Evolutionary conservation across 257 asterid genomes (phyloP), one percentile per base, ranked within the genome.

Genomic region (Nicotiana sylvestris): DNA sequence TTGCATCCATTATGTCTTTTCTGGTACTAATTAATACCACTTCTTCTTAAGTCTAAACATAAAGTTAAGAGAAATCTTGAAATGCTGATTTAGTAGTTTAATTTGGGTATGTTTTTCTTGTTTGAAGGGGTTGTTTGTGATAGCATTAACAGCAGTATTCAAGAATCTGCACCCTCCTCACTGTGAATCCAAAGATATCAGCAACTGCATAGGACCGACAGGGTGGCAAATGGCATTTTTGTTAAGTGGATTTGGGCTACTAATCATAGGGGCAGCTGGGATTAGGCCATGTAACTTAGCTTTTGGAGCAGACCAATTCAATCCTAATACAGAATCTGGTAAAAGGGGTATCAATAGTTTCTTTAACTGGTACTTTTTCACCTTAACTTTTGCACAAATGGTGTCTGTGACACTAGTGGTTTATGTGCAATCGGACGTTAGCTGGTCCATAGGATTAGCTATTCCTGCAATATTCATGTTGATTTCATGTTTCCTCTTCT

Each of bases 311-410:
- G 98, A 94, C 82, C 98, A 94, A 61, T 94, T 94, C 91, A 88
- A 94, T 57, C 98, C 96, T 21, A 86, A 88, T 0, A 85, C 92
- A 0, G 93, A 90, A 21, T 90, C 96, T 0, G 97, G 97, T 11
- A 90, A 87, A 46, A 81, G 92, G 84, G 97, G 97, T 0, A 88
- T 90, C 56, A 91, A 87, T 77, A 91, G 97, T 33, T 94, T 94
- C 92, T 92, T 94, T 91, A 94, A 94, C 15, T 94, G 98, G 98
- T 94, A 91, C 80, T 92, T 87, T 33, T 90, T 94, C 86, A 92
- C 96, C 37, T 39, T 91, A 25, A 92, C 97, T 10, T 88, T 94
- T 76, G 94, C 97, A 0, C 82, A 82, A 39, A 88, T 92, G 81
- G 86, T 94, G 30, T 89, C 98, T 0, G 90, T 92, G 13, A 92